Evolutionary conservation across 305 asterid genomes (phyloP), one percentile per base, ranked within the genome.

Genomic region (Fraxinus velutina): DNA sequence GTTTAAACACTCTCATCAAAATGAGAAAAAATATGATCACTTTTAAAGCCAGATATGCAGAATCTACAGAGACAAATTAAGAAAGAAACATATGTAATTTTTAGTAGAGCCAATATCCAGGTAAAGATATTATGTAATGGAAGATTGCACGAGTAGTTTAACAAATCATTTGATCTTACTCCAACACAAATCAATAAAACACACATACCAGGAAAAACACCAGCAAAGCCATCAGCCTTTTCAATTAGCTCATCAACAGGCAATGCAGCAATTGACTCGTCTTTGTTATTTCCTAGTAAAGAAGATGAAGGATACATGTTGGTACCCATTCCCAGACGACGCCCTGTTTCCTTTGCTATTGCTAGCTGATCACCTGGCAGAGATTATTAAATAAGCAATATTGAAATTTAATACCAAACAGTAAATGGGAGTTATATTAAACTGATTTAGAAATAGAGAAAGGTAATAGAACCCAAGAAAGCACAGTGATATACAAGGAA

Each of bases 161-260:
- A 4, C 30, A 33, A 50, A 17, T 13, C 19, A 50, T 15, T 13
- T 50, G 60, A 50, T 3, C 60, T 50, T 50, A 50, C 60, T 50
- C 60, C 19, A 50, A 50, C 7, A 15, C 7, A 50, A 50, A 50
- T 50, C 78, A 44, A 71, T 73, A 24, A 30, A 36, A 62, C 77
- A 30, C 47, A 34, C 79, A 34, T 89, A 91, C 96, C 93, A 13
- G 96, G 96, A 78, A 91, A 91, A 85, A 92, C 96, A 44, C 97
- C 94, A 79, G 98, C 96, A 84, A 93, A 92, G 21, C 97, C 97
- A 87, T 93, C 97, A 78, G 97, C 95, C 86, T 93, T 89, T 78
- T 91, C 97, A 57, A 93, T 90, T 78, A 94, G 82, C 81, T 91
- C 95, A 75, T 93, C 96, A 55, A 92, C 77, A 9, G 95, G 95